phyloP scores from a whole-genome alignment of 768 basidiomycete species.

The Leccinum arenicola region DNA sequence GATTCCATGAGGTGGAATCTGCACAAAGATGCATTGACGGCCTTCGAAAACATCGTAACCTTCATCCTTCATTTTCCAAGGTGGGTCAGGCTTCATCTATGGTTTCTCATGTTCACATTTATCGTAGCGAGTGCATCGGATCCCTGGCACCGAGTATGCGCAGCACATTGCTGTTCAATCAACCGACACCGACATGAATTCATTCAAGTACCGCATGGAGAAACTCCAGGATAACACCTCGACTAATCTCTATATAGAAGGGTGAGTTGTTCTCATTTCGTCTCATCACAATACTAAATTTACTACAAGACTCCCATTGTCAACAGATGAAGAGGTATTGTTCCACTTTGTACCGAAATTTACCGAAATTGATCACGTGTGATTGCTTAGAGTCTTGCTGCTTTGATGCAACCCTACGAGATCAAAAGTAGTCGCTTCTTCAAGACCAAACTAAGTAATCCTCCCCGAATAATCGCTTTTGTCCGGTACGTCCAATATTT shows the following conservation, averaged over 20 bases:
- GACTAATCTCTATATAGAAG: constrained; percentile 82
- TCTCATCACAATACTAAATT: not conserved
- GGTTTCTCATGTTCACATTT: not conserved
- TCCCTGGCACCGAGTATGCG: constrained; percentile 70
- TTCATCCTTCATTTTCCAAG: constrained; percentile 88
- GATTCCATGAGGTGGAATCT: constrained; percentile 63
- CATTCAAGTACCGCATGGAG: constrained; percentile 82
- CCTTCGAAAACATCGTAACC: constrained; percentile 66
- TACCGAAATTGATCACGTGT: not conserved
- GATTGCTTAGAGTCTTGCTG: constrained; percentile 49
- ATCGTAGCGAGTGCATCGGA: constrained; percentile 68
- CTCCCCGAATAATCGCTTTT: constrained; percentile 78
- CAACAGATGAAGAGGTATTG: constrained; percentile 59
- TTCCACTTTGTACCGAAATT: not conserved
- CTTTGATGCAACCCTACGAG: constrained; percentile 64
- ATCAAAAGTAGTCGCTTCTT: constrained; percentile 80
- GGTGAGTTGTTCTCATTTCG: constrained; percentile 34
- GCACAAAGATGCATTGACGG: constrained; percentile 75
- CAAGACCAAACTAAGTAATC: constrained; percentile 72
- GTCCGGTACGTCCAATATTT: constrained; percentile 53
- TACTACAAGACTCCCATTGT: constrained; percentile 55
- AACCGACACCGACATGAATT: constrained; percentile 33
- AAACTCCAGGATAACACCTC: constrained; percentile 60
- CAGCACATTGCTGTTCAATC: constrained; percentile 27
- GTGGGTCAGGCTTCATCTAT: constrained; percentile 33